These are phyloP conservation scores for Annulohypoxylon bovei DNA, from an alignment of 495 filamentous ascomycete species.

Conservation along the genomic window DNA sequence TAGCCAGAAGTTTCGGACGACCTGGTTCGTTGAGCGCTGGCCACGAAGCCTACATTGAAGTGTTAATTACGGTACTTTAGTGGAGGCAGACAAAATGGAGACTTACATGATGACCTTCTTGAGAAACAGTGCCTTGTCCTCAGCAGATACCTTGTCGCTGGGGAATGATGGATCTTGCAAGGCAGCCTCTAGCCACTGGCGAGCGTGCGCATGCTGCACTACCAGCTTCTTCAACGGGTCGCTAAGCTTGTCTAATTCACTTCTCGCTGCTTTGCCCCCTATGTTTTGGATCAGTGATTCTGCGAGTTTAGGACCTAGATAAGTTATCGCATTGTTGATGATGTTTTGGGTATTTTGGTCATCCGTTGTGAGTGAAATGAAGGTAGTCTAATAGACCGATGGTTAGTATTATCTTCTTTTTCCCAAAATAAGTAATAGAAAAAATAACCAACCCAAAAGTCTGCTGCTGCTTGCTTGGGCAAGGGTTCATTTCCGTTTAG, in stretches of 20 bases:
- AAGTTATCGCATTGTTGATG: slow-evolving; percentile 64
- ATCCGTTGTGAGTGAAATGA: slow-evolving; percentile 56
- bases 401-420: slow-evolving; percentile 28
- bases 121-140: slow-evolving; percentile 70
- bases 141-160: slow-evolving; percentile 66
- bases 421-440: slow-evolving; percentile 15
- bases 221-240: slow-evolving; percentile 83
- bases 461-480: slow-evolving; percentile 79
- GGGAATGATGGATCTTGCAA: slow-evolving; percentile 65
- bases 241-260: slow-evolving; percentile 78
- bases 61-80: slow-evolving; percentile 33
- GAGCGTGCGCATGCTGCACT: slow-evolving; percentile 67
- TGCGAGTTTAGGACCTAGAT: slow-evolving; percentile 68
- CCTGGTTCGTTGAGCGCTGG: slow-evolving; percentile 64
- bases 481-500: slow-evolving; percentile 78
- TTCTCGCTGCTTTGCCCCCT: slow-evolving; percentile 76
- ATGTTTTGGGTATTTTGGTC: slow-evolving; percentile 53
- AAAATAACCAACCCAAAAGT: slow-evolving; percentile 75
- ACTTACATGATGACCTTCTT: slow-evolving; percentile 67
- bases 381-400: slow-evolving; percentile 53
- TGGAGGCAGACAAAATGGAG: not conserved
- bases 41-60: slow-evolving; percentile 65
- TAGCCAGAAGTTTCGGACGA: slow-evolving; percentile 75
- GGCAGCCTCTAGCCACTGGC: slow-evolving; percentile 69
- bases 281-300: slow-evolving; percentile 72